Evolutionary conservation across 306 rosid genomes (phyloP), one percentile per base, ranked within the genome.

Genomic region (Dryas octopetala): DNA sequence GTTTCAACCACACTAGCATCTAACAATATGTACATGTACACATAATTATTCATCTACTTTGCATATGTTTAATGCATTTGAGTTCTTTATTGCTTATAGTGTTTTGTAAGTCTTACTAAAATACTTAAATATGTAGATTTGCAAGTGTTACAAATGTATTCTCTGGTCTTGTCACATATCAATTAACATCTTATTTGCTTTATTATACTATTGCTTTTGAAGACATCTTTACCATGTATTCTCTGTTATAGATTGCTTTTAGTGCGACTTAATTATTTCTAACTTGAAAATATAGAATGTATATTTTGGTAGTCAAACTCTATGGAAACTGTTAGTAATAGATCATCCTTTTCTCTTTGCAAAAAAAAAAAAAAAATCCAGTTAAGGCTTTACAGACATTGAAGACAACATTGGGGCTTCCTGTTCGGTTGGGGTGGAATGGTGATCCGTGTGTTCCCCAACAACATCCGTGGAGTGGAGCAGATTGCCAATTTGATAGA

Each of bases 371-470:
- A 19, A 19, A 19, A 19, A 19, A 19, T 23, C 52, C 88, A 90
- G 99, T 96, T 81, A 77, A n/a, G 84, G 98, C 96, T 72, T 82
- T 92, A 79, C 97, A 83, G 76, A 66, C 78, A 63, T 76, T 90
- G 85, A 96, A 92, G 91, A 79, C 46, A 80, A 81, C 96, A 52
- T 82, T 96, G 90, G 96, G 89, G 43, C 98, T 96, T 73, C 99
- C 99, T 59, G 83, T 85, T 60, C 91, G 98, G 74, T 82, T 96
- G 71, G 98, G 99, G 61, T 96, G 99, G 99, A 92, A 96, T 50
- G 99, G 99, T 54, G 99, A 96, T 96, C 99, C 98, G 5, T 96
- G 99, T 57, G 97, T 90, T 81, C 99, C 99, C 69, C 96, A 91
- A 74, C 91, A 96, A 71, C 99, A 92, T 85, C 99, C 99, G 40